A percentile compares a stretch with the other conserved stretches of the same genome.
phyloP scores from a whole-genome alignment of 1,284 basidiomycete species.

The Takashimella tepidaria region DNA sequence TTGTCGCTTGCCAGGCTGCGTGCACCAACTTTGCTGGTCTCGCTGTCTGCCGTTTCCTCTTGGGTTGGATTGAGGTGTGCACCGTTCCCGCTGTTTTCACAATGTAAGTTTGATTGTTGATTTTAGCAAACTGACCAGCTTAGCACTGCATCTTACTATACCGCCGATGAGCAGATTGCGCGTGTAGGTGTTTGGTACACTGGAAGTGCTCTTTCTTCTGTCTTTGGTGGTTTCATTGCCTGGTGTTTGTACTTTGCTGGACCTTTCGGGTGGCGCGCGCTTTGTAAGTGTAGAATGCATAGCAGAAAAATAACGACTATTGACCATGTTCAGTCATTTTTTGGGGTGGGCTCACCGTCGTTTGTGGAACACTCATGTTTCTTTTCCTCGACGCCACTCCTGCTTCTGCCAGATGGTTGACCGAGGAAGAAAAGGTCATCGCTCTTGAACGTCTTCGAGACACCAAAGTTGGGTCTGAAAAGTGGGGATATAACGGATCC shows the following conservation, averaged over 20 bases:
- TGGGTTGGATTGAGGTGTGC: neutral
- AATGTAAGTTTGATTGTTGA: slow-evolving; percentile 3
- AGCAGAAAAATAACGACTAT: neutral
- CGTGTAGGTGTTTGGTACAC: slow-evolving; percentile 9
- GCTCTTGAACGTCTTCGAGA: slow-evolving; percentile 16
- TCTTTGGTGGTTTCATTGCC: slow-evolving; percentile 8
- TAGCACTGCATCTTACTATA: slow-evolving; percentile 5
- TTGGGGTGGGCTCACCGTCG: slow-evolving; percentile 5
- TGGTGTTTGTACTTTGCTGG: slow-evolving; percentile 9
- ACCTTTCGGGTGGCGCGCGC: slow-evolving; percentile 1
- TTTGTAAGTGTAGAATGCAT: neutral
- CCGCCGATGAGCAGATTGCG: slow-evolving; percentile 5
- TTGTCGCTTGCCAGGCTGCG: neutral
- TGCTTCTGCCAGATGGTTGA: slow-evolving; percentile 19
- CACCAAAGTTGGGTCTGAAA: slow-evolving; percentile 8
- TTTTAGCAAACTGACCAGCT: neutral
- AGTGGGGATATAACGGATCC: slow-evolving; percentile 8
- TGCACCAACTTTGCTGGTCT: neutral
- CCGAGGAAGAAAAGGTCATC: slow-evolving; percentile 21
- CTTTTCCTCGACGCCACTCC: slow-evolving; percentile 4
- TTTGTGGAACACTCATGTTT: slow-evolving; percentile 5
- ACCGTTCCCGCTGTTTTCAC: slow-evolving; percentile 10
- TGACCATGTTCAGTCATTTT: slow-evolving; percentile 10
- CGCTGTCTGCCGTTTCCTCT: neutral
- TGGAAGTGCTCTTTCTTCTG: slow-evolving; percentile 1